These are phyloP conservation scores for Scheffersomyces lignosus DNA, from an alignment of 805 yeast species.

Conservation along the genomic window DNA sequence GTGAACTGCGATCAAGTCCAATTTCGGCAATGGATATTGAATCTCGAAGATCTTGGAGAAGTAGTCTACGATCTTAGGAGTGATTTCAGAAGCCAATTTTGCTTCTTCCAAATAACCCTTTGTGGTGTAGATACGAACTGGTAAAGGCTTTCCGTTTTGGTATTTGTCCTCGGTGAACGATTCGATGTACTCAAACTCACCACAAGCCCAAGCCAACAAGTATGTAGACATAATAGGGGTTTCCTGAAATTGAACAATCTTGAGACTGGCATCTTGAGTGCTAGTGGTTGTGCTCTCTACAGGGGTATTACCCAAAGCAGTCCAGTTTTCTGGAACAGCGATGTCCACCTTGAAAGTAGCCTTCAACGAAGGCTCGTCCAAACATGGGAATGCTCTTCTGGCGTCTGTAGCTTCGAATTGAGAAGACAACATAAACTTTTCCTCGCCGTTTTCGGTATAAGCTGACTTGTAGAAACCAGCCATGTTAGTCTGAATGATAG, in stretches of 20 bases:
- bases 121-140: conserved; percentile 53
- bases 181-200: conserved; percentile 56
- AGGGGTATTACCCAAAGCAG: conserved; percentile 53
- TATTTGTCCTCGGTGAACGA: conserved; percentile 40
- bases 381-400: conserved; percentile 57
- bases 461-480: conserved; percentile 55
- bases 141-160: conserved; percentile 40
- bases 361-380: conserved; percentile 56
- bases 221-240: conserved; percentile 59
- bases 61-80: conserved; percentile 52
- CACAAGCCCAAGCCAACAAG: conserved; percentile 58
- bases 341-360: conserved; percentile 54
- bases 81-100: conserved; percentile 45
- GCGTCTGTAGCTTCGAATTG: conserved; percentile 64
- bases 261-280: conserved; percentile 12
- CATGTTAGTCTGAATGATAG: conserved; percentile 54
- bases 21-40: conserved; percentile 73
- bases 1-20: conserved; percentile 78
- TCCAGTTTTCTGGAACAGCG: conserved; percentile 29
- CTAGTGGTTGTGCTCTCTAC: conserved; percentile 18
- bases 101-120: conserved; percentile 51
- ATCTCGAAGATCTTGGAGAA: conserved; percentile 49
- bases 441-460: conserved; percentile 38
- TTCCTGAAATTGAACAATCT: conserved; percentile 39
- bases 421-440: conserved; percentile 46